phyloP scores from a whole-genome alignment of 2,329 filamentous ascomycete genomes.

The Arthrobotrys musiformis region DNA sequence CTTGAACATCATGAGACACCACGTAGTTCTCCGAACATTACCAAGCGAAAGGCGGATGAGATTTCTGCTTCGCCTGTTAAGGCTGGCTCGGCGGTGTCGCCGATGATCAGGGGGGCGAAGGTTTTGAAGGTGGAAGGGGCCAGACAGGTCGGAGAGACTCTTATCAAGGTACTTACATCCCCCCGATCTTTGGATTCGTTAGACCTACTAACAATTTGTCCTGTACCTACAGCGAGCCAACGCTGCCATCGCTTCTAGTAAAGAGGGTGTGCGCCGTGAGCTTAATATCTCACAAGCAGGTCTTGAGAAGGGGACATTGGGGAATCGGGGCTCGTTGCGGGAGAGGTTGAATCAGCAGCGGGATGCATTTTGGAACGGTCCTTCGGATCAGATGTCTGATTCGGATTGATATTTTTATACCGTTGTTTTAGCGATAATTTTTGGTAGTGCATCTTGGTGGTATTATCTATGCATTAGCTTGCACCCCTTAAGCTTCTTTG shows the following conservation, averaged over 20 bases:
- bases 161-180: slow-evolving; percentile 4
- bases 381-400: background rate
- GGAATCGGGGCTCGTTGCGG: background rate
- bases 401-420: background rate
- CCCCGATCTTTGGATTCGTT: no score
- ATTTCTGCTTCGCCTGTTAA: slow-evolving; percentile 26
- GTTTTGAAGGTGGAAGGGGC: slow-evolving; percentile 12
- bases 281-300: slow-evolving; percentile 9
- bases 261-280: slow-evolving; percentile 4
- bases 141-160: background rate
- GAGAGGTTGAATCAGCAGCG: background rate
- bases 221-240: background rate
- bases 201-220: background rate
- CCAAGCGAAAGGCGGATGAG: slow-evolving; percentile 38
- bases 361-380: background rate
- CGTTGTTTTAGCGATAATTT: background rate
- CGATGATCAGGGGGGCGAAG: slow-evolving; percentile 13
- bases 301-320: background rate
- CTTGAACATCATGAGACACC: background rate
- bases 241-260: background rate
- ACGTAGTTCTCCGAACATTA: slow-evolving; percentile 10
- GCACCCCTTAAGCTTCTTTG: no score
- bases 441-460: background rate
- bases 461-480: no score
- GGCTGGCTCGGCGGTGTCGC: slow-evolving; percentile 21